A percentile compares a stretch with the other conserved stretches of the same genome.
These are phyloP conservation scores for Pouteria glomerata DNA, from an alignment of 148 eudicot genomes.

Conservation along the genomic window DNA sequence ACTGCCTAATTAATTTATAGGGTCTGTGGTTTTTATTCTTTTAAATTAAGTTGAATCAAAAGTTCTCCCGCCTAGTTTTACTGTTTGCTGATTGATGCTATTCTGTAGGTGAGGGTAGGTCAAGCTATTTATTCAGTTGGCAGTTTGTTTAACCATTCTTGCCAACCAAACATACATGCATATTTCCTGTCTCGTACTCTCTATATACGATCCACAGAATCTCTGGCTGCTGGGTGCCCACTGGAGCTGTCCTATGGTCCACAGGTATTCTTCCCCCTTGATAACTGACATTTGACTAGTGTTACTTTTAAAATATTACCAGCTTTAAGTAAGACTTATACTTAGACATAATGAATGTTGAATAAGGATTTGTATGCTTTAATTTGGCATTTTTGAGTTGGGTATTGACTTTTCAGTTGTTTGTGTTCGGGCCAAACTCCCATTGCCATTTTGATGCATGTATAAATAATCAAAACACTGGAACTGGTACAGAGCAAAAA, in stretches of 20 bases:
- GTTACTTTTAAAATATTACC: neutral
- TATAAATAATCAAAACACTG: neutral
- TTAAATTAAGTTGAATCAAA: constrained; percentile 9
- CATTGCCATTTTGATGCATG: constrained; percentile 1
- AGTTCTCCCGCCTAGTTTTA: constrained; percentile 7
- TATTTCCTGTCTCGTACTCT: constrained; percentile 84
- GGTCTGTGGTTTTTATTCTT: neutral
- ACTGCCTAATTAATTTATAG: neutral
- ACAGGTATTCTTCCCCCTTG: constrained; percentile 47
- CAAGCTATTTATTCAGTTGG: constrained; percentile 83
- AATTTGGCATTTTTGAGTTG: constrained; percentile 2
- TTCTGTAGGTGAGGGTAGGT: constrained; percentile 66
- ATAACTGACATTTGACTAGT: neutral
- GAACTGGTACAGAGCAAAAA: neutral
- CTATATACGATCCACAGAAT: constrained; percentile 65
- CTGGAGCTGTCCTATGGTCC: constrained; percentile 95
- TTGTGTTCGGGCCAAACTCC: neutral
- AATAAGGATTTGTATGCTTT: neutral
- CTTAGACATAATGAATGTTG: neutral
- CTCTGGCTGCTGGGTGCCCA: constrained; percentile 42
- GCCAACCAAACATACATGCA: constrained; percentile 80
- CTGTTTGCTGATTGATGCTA: constrained; percentile 2
- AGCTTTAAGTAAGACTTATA: neutral
- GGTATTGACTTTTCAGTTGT: neutral
- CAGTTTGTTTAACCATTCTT: constrained; percentile 90